Evolutionary conservation across 164 flowering plant species (phyloP).

Genomic region (Pachysandra terminalis): DNA sequence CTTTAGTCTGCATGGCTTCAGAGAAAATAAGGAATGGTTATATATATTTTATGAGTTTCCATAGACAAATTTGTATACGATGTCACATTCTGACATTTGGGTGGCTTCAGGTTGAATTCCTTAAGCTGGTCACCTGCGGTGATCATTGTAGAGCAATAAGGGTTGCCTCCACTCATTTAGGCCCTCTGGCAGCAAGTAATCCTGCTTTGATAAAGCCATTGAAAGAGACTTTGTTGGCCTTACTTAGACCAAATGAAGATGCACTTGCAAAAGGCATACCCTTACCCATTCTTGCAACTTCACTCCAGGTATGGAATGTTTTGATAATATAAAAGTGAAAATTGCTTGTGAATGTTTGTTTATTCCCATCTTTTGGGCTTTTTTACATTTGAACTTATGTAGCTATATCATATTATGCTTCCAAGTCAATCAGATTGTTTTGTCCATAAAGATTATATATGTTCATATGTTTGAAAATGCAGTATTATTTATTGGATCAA

Average conservation of each 20-base stretch:
- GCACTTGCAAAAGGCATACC: constrained; percentile 53
- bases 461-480: not conserved
- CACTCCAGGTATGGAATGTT: constrained; percentile 66
- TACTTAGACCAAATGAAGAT: constrained; percentile 67
- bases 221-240: constrained; percentile 85
- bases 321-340: not conserved
- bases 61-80: not conserved
- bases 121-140: constrained; percentile 75
- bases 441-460: not conserved
- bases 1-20: constrained; percentile 4
- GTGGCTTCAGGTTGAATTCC: constrained; percentile 78
- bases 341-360: constrained; percentile 1
- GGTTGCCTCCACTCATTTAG: constrained; percentile 80
- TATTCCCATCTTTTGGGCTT: not conserved
- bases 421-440: not conserved
- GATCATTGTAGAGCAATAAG: constrained; percentile 71
- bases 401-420: too few relatives aligned
- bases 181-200: constrained; percentile 82
- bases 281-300: constrained; percentile 73
- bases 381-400: too few relatives aligned
- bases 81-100: constrained; percentile 7
- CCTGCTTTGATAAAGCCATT: constrained; percentile 73
- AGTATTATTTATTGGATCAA: not conserved
- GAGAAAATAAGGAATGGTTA: not conserved
- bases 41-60: not conserved